Conservation (phyloP, 2,329 filamentous ascomycete genomes). For the Dactylellina drechsleri region DNA sequence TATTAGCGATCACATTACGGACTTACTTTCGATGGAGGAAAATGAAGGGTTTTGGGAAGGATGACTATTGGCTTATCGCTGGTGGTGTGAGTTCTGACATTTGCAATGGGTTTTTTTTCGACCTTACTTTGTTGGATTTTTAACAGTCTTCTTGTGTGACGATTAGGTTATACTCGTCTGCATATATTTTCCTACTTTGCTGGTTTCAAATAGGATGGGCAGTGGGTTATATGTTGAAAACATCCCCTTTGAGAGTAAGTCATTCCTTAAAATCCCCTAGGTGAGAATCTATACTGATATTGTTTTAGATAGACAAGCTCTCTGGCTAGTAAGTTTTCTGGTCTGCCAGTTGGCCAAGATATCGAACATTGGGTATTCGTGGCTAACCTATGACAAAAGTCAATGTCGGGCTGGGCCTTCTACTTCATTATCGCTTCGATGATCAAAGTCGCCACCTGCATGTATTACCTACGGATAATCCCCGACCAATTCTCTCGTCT, state of each 20-base stretch:
- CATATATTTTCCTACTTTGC: slow-evolving; percentile 53
- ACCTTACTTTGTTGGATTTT: not conserved
- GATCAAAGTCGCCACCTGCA: slow-evolving; percentile 54
- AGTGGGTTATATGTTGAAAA: slow-evolving; percentile 51
- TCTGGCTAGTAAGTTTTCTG: slow-evolving; percentile 39
- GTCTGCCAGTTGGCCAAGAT: not conserved
- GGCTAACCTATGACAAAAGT: slow-evolving; percentile 30
- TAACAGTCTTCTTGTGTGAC: not conserved
- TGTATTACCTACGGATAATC: slow-evolving; percentile 52
- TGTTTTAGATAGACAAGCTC: slow-evolving; percentile 36
- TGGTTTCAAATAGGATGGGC: slow-evolving; percentile 52
- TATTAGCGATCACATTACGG: slow-evolving; percentile 57
- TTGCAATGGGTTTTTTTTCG: not conserved
- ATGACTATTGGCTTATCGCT: slow-evolving; percentile 59
- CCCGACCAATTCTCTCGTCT: slow-evolving; percentile 43
- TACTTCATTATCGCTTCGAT: slow-evolving; percentile 53
- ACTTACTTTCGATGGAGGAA: slow-evolving; percentile 58
- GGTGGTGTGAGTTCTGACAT: slow-evolving; percentile 56
- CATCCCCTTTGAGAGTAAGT: slow-evolving; percentile 51
- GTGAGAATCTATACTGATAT: slow-evolving; percentile 5
- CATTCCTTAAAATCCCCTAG: not conserved
- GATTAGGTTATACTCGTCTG: slow-evolving; percentile 37
- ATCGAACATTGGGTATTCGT: not conserved
- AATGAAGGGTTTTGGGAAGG: slow-evolving; percentile 57
- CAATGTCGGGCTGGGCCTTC: slow-evolving; percentile 52